Conservation (phyloP, 257 asterid genomes). For the Solanum chilense region DNA sequence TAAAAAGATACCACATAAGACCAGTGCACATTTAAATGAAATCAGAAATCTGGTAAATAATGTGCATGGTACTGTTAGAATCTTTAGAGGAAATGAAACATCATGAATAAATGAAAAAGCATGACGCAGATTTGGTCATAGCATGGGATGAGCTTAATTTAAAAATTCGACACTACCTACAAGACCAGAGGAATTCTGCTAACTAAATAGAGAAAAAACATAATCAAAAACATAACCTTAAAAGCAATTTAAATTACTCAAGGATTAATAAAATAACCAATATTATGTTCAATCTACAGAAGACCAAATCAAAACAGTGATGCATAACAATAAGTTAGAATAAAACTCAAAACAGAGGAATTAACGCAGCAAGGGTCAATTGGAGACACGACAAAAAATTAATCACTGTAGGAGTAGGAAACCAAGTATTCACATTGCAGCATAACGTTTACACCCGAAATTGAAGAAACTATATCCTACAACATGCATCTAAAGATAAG, state of each 20-base stretch:
- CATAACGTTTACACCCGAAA: background rate
- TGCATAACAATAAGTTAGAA: background rate
- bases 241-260: background rate
- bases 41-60: background rate
- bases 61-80: background rate
- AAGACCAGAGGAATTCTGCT: background rate
- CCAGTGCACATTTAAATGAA: background rate
- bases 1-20: background rate
- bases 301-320: background rate
- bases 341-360: background rate
- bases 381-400: background rate
- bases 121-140: background rate
- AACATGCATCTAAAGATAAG: background rate
- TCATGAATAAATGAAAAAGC: background rate
- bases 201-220: background rate
- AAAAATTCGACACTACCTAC: background rate
- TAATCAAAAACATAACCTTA: background rate
- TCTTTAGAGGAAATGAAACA: background rate
- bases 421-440: background rate
- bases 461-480: background rate
- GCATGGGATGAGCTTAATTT: background rate
- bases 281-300: background rate
- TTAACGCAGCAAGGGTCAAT: background rate
- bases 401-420: background rate
- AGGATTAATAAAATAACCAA: background rate